These are phyloP conservation scores for Debaryomycetaceae sp. DNA, from an alignment of 1,139 yeast genomes.

Conservation along the genomic window DNA sequence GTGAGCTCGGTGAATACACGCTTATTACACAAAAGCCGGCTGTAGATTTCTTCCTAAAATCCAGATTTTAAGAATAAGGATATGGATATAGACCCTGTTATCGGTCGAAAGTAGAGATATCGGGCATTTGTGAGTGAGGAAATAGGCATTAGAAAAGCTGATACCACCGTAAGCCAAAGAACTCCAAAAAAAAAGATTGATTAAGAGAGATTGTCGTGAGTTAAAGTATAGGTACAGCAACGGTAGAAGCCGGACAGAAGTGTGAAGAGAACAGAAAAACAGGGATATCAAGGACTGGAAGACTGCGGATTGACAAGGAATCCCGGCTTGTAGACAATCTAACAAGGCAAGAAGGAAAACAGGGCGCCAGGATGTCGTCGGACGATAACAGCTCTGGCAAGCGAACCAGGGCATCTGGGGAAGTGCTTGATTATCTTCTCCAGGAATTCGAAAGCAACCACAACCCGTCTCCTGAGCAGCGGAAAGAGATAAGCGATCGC, in stretches of 20 bases:
- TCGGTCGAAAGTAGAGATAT: not conserved
- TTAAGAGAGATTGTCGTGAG: not conserved
- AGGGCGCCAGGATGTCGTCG: slow-evolving; percentile 9
- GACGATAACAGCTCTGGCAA: slow-evolving; percentile 20
- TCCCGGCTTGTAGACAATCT: too few relatives aligned
- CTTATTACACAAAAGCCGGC: not conserved
- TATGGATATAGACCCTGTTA: not conserved
- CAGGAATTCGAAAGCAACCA: slow-evolving; percentile 71
- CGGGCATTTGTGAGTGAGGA: not conserved
- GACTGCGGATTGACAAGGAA: too few relatives aligned
- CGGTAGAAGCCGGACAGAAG: not conserved
- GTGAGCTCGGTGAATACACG: slow-evolving; percentile 1
- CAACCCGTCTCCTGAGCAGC: slow-evolving; percentile 62
- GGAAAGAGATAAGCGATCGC: slow-evolving; percentile 68
- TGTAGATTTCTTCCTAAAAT: not conserved
- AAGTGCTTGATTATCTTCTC: slow-evolving; percentile 65
- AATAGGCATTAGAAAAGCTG: not conserved
- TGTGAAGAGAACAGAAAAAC: too few relatives aligned
- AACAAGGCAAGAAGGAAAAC: not conserved
- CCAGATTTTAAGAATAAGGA: not conserved
- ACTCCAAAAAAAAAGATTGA: not conserved
- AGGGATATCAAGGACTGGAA: too few relatives aligned
- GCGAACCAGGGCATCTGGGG: slow-evolving; percentile 75
- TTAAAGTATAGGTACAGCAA: not conserved
- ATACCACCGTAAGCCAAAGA: not conserved